These are phyloP conservation scores for Paramecium sexaurelia DNA, from an alignment of 73 alveolate species.

Conservation along the genomic window DNA sequence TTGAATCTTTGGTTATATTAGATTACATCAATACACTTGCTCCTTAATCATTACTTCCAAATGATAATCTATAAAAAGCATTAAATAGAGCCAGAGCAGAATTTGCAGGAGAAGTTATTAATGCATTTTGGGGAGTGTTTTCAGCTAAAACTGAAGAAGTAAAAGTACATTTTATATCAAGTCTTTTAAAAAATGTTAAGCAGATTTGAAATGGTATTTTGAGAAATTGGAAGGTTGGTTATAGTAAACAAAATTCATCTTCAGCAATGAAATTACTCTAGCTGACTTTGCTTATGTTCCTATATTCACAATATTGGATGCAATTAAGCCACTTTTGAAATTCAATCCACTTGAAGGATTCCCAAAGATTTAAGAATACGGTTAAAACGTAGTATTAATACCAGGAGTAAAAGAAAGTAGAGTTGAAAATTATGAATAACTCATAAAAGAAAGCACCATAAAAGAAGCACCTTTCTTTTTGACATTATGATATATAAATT, in stretches of 20 bases:
- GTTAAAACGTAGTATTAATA: neutral
- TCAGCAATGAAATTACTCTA: neutral
- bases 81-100: conserved; percentile 24
- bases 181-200: neutral
- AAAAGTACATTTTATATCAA: neutral
- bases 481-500: neutral
- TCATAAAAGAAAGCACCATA: neutral
- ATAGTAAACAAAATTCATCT: neutral
- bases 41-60: neutral
- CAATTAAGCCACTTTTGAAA: neutral
- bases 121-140: neutral
- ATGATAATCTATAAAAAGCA: conserved; percentile 6
- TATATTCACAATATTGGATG: neutral
- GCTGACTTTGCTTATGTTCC: conserved; percentile 50
- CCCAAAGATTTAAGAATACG: neutral
- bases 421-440: neutral
- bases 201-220: conserved; percentile 30
- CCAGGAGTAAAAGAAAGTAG: neutral
- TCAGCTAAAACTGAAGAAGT: neutral
- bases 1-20: neutral
- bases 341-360: neutral
- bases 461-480: neutral
- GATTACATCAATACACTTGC: conserved; percentile 15
- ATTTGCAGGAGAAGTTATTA: conserved; percentile 22
- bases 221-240: conserved; percentile 31